These are phyloP conservation scores for Eimeria necatrix DNA, from an alignment of 169 alveolate species.

Conservation along the genomic window DNA sequence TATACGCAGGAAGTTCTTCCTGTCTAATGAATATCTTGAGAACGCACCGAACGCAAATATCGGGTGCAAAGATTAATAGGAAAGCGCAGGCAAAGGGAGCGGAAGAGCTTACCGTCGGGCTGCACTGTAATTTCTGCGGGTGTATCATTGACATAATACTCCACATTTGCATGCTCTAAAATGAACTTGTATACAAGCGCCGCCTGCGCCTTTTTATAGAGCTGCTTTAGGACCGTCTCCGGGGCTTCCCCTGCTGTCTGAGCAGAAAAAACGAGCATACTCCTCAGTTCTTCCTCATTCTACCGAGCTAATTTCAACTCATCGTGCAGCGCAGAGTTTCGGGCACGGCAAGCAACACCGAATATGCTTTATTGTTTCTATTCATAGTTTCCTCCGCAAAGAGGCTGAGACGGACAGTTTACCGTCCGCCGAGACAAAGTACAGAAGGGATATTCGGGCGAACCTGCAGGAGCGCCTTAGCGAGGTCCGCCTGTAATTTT, in stretches of 20 bases:
- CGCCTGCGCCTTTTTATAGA: conserved; percentile 42
- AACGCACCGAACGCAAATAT: background rate
- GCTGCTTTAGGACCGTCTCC: background rate
- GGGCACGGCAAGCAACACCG: no score
- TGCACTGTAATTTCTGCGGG: conserved; percentile 46
- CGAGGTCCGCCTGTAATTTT: background rate
- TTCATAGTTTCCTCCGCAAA: no score
- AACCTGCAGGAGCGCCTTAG: conserved; percentile 27
- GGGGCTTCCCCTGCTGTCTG: background rate
- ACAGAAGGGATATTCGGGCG: no score
- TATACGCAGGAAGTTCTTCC: no score
- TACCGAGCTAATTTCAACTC: no score
- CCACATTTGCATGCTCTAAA: background rate
- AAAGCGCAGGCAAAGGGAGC: background rate
- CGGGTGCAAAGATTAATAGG: background rate
- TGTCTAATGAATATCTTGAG: no score
- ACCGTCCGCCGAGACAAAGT: no score
- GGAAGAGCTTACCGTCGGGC: background rate
- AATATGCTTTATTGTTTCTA: no score
- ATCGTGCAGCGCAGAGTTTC: no score
- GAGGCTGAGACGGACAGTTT: no score
- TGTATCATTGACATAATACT: background rate
- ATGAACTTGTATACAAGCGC: background rate
- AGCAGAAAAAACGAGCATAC: background rate
- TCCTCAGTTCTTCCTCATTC: background rate